These are phyloP conservation scores for Drechslerella stenobrocha DNA, from an alignment of 2,329 filamentous ascomycete genomes.

Conservation along the genomic window DNA sequence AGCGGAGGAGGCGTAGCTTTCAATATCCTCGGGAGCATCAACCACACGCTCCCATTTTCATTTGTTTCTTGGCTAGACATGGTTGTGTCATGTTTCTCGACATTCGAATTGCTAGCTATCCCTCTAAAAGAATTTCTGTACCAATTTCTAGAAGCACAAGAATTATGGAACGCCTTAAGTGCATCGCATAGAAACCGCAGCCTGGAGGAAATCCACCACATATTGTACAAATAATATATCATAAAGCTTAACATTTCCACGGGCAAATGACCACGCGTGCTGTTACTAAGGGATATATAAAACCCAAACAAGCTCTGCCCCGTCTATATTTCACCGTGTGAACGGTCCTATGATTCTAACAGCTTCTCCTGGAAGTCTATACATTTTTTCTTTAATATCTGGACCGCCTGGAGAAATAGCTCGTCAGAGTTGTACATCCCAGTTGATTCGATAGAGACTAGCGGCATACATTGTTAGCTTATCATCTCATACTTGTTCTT, in stretches of 20 bases:
- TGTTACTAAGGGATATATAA: background rate
- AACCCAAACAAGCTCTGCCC: background rate
- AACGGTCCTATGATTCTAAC: conserved; percentile 34
- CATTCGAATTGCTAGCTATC: background rate
- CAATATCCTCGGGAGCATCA: too few species aligned
- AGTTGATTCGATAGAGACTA: conserved; percentile 81
- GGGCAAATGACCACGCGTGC: background rate
- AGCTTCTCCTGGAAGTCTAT: conserved; percentile 47
- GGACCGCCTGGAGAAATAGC: conserved; percentile 86
- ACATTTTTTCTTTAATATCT: conserved; percentile 83
- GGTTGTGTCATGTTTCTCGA: too few species aligned
- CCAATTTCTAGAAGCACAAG: conserved; percentile 30
- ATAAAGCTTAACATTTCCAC: background rate
- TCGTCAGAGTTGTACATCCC: conserved; percentile 94
- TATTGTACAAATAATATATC: conserved; percentile 1
- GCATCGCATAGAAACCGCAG: conserved; percentile 13
- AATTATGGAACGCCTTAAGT: conserved; percentile 41
- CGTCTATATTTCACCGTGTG: conserved; percentile 10
- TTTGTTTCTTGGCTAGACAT: background rate
- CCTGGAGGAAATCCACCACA: conserved; percentile 5
- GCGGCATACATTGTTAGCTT: background rate
- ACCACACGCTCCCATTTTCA: too few species aligned
- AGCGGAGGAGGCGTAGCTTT: too few species aligned
- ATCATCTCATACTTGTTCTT: too few species aligned
- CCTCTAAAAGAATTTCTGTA: conserved; percentile 17